Percentiles rank a stretch among this genome's conserved stretches.
phyloP scores from a whole-genome alignment of 352 stramenopile species.

The Globisporangium abappressorium region DNA sequence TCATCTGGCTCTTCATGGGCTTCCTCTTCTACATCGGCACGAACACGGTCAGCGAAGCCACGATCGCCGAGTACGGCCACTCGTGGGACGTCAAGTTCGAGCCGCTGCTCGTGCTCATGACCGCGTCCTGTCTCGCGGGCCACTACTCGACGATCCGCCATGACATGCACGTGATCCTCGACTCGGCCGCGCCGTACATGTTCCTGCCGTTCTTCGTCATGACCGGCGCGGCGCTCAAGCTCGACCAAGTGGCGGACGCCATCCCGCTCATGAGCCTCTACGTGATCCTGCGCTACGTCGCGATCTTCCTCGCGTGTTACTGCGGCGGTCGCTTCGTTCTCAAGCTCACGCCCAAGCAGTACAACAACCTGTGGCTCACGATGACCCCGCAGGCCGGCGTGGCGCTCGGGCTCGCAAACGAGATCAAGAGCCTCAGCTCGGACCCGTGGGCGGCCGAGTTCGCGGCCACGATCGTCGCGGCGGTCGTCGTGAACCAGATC shows the following conservation, averaged over 20 bases:
- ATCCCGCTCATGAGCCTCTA: conserved; percentile 70
- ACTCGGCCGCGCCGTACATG: conserved; percentile 64
- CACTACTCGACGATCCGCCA: conserved; percentile 62
- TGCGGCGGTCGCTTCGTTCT: conserved; percentile 56
- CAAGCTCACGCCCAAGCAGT: conserved; percentile 51
- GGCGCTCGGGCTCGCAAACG: conserved; percentile 53
- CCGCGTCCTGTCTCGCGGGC: conserved; percentile 56
- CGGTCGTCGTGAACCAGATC: conserved; percentile 73
- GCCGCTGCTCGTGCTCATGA: conserved; percentile 65
- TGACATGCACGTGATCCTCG: conserved; percentile 77
- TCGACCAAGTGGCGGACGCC: conserved; percentile 55
- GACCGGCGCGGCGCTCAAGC: conserved; percentile 63
- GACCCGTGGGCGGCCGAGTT: conserved; percentile 61
- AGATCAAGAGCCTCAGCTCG: conserved; percentile 45
- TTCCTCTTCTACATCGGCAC: conserved; percentile 64
- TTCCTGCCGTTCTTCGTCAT: conserved; percentile 81
- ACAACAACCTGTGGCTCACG: conserved; percentile 76
- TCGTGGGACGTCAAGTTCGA: conserved; percentile 75
- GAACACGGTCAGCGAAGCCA: conserved; percentile 39
- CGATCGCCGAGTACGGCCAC: conserved; percentile 40
- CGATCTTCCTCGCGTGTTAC: conserved; percentile 67
- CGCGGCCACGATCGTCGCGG: conserved; percentile 57
- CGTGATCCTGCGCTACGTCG: conserved; percentile 48
- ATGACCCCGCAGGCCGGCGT: conserved; percentile 75
- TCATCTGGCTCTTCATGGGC: conserved; percentile 59